Percentiles rank a stretch among this genome's conserved stretches.
Evolutionary conservation across 2,329 filamentous ascomycete genomes (phyloP).

Genomic region (Fusarium verticillioides): DNA sequence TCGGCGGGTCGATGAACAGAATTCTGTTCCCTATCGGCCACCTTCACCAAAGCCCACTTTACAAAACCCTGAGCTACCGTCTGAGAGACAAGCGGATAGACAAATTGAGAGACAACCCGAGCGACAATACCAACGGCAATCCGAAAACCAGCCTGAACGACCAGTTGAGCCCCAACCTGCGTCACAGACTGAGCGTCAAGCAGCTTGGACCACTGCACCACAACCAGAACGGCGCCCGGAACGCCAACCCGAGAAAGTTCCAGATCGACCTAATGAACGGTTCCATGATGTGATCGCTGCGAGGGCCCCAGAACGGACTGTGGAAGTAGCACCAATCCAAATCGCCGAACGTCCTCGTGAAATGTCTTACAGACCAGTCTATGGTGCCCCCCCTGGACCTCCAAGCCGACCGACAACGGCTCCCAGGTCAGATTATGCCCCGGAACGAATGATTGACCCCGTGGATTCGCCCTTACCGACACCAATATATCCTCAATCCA

Average conservation of each 20-base stretch:
- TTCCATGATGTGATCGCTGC: slow-evolving; percentile 11
- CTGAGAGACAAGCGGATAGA: background rate
- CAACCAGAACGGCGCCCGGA: slow-evolving; percentile 8
- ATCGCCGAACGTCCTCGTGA: slow-evolving; percentile 7
- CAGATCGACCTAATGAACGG: background rate
- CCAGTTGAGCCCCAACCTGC: slow-evolving; percentile 1
- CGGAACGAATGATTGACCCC: slow-evolving; percentile 34
- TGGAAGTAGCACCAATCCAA: slow-evolving; percentile 8
- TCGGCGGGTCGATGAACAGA: slow-evolving; percentile 4
- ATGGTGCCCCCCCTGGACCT: background rate
- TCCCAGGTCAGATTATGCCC: slow-evolving; percentile 26
- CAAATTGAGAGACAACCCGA: background rate
- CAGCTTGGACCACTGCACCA: background rate
- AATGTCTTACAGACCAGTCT: background rate
- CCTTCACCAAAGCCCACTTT: slow-evolving; percentile 11
- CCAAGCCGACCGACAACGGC: slow-evolving; percentile 11
- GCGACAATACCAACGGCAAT: background rate
- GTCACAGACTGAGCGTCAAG: background rate
- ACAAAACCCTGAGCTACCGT: background rate
- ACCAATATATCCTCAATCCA: slow-evolving; percentile 13
- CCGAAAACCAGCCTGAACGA: background rate
- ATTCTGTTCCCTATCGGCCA: slow-evolving; percentile 11
- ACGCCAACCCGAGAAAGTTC: background rate
- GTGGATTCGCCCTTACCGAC: slow-evolving; percentile 14
- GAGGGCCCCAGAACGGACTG: slow-evolving; percentile 5